Base-by-base conservation (phyloP, 805 yeast species). In the Spathaspora hagerdaliae region DNA sequence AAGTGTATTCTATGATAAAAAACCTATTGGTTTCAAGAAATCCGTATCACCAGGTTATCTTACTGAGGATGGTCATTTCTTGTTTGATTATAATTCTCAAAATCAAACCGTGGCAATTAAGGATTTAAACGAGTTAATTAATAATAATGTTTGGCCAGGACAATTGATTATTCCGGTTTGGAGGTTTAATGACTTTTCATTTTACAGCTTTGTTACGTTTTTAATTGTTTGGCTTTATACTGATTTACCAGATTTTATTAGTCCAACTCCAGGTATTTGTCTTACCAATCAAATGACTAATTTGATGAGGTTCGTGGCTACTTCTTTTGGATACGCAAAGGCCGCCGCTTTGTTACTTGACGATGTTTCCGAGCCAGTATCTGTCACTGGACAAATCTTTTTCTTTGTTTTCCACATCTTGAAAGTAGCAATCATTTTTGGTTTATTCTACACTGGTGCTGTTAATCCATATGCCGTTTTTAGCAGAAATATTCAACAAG, bases 221-320 rank as follows among this genome's bases (percentile, higher is more conserved):
- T 66, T 87, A 55, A 42, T 77, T 8, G 65, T 68, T 13, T 94
- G 99, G 98, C 76, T 94, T 48, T 94, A 91, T 64, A 83, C 96
- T 1, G 98, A 94, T 68, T 75, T 94, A 61, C 99, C 99, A 1
- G 96, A 89, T 59, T 77, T 73, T 55, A 71, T 89, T 44, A 79
- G 91, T 32, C 97, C 97, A 40, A 92, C 98, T 4, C 98, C 98
- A 0, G 97, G 97, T 24, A 76, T 82, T 46, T 85, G 91, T 52
- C 67, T 89, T 46, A 85, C 95, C 9, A 84, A 82, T 56, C 79
- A 81, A 53, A 46, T 81, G 27, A 66, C 67, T 24, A 54, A 51
- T 32, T 27, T 54, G 15, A 49, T 57, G 31, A 50, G 60, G 27
- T 43, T 38, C 14, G 34, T 60, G 13, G 68, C 68, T 31, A 38